phyloP scores from a whole-genome alignment of 2,329 filamentous ascomycete species.

The Aspergillus sp. region DNA sequence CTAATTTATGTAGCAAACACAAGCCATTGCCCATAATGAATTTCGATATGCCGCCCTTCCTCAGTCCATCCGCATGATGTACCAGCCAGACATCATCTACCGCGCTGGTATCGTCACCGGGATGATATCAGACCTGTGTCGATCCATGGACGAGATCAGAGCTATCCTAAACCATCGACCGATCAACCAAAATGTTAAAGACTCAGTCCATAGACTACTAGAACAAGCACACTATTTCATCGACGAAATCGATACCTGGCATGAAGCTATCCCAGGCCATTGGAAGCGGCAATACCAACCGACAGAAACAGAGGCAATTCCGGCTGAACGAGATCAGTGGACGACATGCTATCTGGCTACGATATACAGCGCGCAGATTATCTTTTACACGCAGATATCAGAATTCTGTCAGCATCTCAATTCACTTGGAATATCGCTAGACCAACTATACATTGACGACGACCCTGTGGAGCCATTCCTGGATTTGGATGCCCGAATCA shows the following conservation, averaged over 20 bases:
- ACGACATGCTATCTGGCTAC: not conserved
- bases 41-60: not conserved
- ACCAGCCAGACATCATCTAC: not conserved
- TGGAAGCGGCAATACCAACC: not conserved
- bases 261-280: not conserved
- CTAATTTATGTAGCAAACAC: not conserved
- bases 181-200: not conserved
- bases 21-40: not conserved
- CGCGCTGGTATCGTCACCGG: not conserved
- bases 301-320: not conserved
- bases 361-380: not conserved
- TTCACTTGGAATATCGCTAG: not conserved
- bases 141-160: not conserved
- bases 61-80: not conserved
- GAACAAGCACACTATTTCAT: not conserved
- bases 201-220: not conserved
- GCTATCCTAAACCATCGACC: too few species aligned
- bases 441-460: not conserved
- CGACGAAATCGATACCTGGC: not conserved
- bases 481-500: not conserved
- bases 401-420: not conserved
- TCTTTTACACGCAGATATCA: not conserved
- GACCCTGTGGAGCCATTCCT: not conserved
- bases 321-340: not conserved
- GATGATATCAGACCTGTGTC: not conserved